A percentile compares a stretch with the other conserved stretches of the same genome.
These are phyloP conservation scores for Tetradesmus obliquus DNA, from an alignment of 139 green algal species.

Conservation along the genomic window DNA sequence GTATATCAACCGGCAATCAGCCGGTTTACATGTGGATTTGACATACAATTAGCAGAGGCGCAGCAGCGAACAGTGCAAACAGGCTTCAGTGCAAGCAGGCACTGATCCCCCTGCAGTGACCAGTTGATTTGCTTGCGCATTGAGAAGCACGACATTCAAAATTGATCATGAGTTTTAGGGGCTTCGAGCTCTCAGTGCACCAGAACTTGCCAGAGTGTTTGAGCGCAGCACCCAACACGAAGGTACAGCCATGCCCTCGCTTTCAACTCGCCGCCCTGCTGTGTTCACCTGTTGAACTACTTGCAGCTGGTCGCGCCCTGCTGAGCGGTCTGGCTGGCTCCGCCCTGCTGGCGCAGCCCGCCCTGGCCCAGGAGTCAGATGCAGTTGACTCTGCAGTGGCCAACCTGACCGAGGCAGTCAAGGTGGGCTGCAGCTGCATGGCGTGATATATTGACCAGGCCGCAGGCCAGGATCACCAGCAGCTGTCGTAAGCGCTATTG, in stretches of 20 bases:
- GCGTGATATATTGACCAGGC: too few species aligned
- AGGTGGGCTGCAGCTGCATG: constrained; percentile 43
- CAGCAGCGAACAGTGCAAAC: neutral
- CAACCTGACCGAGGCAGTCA: constrained; percentile 55
- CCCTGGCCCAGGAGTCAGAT: constrained; percentile 28
- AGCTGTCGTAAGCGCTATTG: neutral
- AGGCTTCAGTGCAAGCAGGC: neutral
- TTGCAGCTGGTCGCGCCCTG: constrained; percentile 35
- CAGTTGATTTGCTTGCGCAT: neutral
- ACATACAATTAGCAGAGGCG: neutral
- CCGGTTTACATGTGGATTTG: too few species aligned
- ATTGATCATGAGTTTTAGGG: neutral
- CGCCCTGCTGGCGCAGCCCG: constrained; percentile 27
- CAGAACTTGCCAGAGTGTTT: neutral
- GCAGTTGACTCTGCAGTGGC: constrained; percentile 55
- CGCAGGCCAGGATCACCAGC: neutral
- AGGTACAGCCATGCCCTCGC: neutral
- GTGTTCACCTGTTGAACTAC: too few species aligned
- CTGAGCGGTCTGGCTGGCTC: constrained; percentile 51
- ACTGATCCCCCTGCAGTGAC: neutral
- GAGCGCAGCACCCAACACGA: neutral
- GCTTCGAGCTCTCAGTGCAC: neutral
- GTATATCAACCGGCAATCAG: too few species aligned
- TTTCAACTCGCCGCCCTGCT: neutral
- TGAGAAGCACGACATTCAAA: neutral